Conservation (phyloP, 2,329 filamentous ascomycete genomes). For the Colletotrichum nymphaeae region DNA sequence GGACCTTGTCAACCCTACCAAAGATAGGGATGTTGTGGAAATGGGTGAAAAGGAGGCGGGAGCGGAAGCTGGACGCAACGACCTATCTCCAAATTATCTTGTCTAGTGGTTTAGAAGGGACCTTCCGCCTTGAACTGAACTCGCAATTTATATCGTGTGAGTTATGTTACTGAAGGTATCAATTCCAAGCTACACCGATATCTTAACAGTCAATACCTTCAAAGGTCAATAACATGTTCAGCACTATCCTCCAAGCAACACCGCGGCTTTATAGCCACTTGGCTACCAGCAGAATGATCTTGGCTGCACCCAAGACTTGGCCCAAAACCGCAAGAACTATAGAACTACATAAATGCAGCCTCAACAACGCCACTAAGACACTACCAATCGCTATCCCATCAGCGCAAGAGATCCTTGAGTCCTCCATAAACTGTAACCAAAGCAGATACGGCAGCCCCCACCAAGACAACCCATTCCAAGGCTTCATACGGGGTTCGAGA, state of each 20-base stretch:
- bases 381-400: fast-evolving
- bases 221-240: background rate
- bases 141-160: background rate
- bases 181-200: no score
- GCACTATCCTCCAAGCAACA: background rate
- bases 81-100: background rate
- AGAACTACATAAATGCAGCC: background rate
- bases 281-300: no score
- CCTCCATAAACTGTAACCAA: background rate
- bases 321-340: no score
- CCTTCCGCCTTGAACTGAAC: background rate
- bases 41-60: background rate
- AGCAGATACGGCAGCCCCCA: background rate
- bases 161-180: background rate
- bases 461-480: background rate
- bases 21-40: background rate
- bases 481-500: background rate
- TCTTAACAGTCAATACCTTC: background rate
- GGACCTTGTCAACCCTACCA: background rate
- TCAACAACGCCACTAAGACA: fast-evolving
- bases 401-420: background rate
- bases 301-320: fast-evolving
- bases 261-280: no score
- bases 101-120: background rate
- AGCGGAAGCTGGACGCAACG: background rate